phyloP scores from a whole-genome alignment of 2,329 filamentous ascomycete species.

The Pezicula rhizophila region DNA sequence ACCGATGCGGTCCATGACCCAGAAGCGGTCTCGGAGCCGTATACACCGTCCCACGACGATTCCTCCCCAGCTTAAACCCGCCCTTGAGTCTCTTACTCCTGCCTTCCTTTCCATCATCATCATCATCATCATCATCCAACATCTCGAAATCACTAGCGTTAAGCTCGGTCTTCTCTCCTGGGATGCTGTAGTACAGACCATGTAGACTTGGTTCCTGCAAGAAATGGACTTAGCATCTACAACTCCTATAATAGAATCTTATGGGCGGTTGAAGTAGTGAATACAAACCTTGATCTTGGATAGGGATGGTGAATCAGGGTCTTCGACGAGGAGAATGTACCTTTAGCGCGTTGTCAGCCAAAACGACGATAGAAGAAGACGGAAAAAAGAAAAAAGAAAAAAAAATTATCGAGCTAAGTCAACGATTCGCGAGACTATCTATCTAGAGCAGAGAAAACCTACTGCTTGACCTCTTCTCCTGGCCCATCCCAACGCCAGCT shows the following conservation, averaged over 20 bases:
- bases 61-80: slow-evolving; percentile 26
- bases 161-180: slow-evolving; percentile 12
- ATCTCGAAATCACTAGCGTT: slow-evolving; percentile 7
- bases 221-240: too few species aligned
- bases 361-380: too few species aligned
- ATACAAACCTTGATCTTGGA: slow-evolving; percentile 7
- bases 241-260: too few species aligned
- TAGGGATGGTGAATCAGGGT: slow-evolving; percentile 23
- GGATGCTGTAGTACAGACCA: slow-evolving; percentile 27
- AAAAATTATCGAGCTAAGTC: too few species aligned
- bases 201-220: slow-evolving; percentile 19
- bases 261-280: too few species aligned
- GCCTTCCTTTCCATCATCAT: too few species aligned
- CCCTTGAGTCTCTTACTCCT: slow-evolving; percentile 11
- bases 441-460: too few species aligned
- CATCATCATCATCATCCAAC: neutral
- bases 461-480: neutral
- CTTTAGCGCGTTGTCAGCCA: neutral
- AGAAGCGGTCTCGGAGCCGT: slow-evolving; percentile 22
- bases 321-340: slow-evolving; percentile 25
- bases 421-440: too few species aligned
- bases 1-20: slow-evolving; percentile 28
- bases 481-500: slow-evolving; percentile 10
- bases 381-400: too few species aligned
- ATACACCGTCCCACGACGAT: slow-evolving; percentile 20